Evolutionary conservation across 2,329 filamentous ascomycete genomes (phyloP), one percentile per base, ranked within the genome.

Genomic region (Xylaria arbuscula): DNA sequence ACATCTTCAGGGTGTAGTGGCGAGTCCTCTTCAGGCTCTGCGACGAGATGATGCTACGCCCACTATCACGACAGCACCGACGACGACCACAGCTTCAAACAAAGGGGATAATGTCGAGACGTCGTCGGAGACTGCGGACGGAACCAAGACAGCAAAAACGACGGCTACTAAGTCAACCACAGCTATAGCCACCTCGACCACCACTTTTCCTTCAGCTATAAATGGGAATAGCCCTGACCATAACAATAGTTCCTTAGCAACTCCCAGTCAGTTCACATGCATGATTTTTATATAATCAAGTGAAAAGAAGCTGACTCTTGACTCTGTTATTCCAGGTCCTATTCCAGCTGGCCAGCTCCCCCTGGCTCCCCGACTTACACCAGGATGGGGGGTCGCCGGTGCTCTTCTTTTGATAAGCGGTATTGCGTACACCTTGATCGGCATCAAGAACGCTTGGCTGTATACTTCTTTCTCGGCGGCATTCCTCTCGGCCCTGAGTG

Each of bases 391-490:
- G 2, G 87, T 98, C 57, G 90, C 90, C 40, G 95, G 94, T 28
- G 87, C 90, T 22, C 83, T 98, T 58, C 84, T 98, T 68, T 84
- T 98, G 51, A 77, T 89, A 3, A 88, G 90, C 9, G 95, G 95
- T n/a, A 76, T 86, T 9, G 83, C 88, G 7, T 91, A 96, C 76
- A 86, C 88, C 8, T 80, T 97, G 22, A 86, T 97, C 72, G 94
- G 94, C 1, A 93, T 97, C 76, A 95, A 93, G 80, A 93, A 93
- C 75, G 86, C 87, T 78, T 90, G 88, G 88, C 86, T 95, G 13
- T 91, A 96, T 77, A 90, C 92, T 17, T 97, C 92, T 78, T 86
- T 97, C 66, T 96, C 94, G 15, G 88, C 91, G 0, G 92, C 89
- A 5, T 94, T 92, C 74, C 83, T 96, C 32, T 85, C 88, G 24